Evolutionary conservation across 2,329 filamentous ascomycete genomes (phyloP), one percentile per base, ranked within the genome.

Genomic region (Cladophialophora carrionii): DNA sequence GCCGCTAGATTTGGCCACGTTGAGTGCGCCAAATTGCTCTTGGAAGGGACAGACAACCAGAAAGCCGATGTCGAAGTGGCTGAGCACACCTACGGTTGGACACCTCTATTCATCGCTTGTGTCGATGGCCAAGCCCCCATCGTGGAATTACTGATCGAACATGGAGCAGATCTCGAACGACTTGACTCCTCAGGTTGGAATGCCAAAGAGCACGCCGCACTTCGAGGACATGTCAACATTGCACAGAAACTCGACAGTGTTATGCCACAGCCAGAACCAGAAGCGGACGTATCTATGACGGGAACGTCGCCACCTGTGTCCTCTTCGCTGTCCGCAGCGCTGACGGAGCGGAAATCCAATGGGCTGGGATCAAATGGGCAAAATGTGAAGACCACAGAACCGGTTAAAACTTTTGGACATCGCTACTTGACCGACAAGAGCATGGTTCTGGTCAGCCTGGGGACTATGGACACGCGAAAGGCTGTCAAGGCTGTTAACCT

Each of bases 341-440:
- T 82, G n/a, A 72, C 73, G 9, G 79, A 81, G 62, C 76, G 80
- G 46, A 77, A 76, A 54, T 79, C 79, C 2, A 79, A 74, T 41
- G 66, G 67, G 4, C 70, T 71, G 9, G 70, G 77, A 64, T 69
- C 66, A 29, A 70, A 71, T 10, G 73, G 70, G 37, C 68, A 73
- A 7, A 62, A 76, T 22, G 76, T 82, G 5, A 83, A 87, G 57
- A 79, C 83, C 6, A 81, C 88, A 2, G 92, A 97, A 69, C 89
- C 93, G 4, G 86, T 98, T 70, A 98, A 98, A 78, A 91, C 92
- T 0, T 99, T 98, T 77, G 95, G 95, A 62, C 95, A 99, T 81
- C 88, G 94, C 61, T 99, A 98, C 78, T 84, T 99, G 57, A 96
- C 88, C 20, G 87, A 96, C 58, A 89, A 96, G 73, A 91, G 91